A percentile compares a stretch with the other conserved stretches of the same genome.
Evolutionary conservation across 2,329 filamentous ascomycete species (phyloP).

Genomic region (Hymenoscyphus albidus): DNA sequence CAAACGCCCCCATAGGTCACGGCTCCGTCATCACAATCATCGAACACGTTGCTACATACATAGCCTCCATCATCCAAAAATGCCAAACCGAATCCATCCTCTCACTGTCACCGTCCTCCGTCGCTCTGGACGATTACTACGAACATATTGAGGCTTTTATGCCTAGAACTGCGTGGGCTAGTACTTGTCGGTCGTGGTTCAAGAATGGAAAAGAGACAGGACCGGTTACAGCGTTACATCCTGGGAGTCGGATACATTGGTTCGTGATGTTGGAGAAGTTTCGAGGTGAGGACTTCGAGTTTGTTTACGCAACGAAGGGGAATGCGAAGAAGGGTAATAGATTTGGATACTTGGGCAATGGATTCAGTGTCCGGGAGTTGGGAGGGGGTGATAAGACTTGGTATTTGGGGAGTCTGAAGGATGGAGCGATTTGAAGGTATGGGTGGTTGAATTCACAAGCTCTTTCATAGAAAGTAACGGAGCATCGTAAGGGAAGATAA

Average conservation of each 20-base stretch:
- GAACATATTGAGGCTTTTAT: slow-evolving; percentile 32
- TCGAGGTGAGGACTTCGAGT: slow-evolving; percentile 21
- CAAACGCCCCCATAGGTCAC: slow-evolving; percentile 33
- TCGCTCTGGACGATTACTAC: slow-evolving; percentile 35
- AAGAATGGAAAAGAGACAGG: slow-evolving; percentile 16
- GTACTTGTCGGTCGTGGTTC: slow-evolving; percentile 22
- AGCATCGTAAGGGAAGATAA: no score
- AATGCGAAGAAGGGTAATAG: slow-evolving; percentile 5
- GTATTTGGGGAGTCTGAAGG: slow-evolving; percentile 18
- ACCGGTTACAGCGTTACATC: slow-evolving; percentile 15
- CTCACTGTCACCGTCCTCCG: slow-evolving; percentile 39
- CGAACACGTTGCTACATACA: slow-evolving; percentile 46
- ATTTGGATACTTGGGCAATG: slow-evolving; percentile 22
- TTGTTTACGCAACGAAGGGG: background rate
- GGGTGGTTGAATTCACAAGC: no score
- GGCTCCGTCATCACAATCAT: slow-evolving; percentile 38
- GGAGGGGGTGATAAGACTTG: slow-evolving; percentile 17
- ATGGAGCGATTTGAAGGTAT: background rate
- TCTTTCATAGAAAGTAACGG: no score
- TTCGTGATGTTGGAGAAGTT: slow-evolving; percentile 21
- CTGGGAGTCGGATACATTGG: slow-evolving; percentile 21
- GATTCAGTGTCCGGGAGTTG: slow-evolving; percentile 15
- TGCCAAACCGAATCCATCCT: slow-evolving; percentile 41
- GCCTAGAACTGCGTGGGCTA: slow-evolving; percentile 27
- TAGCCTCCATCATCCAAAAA: slow-evolving; percentile 44